phyloP scores from a whole-genome alignment of 1,284 basidiomycete species.

The Pseudozyma tsukubaensis region DNA sequence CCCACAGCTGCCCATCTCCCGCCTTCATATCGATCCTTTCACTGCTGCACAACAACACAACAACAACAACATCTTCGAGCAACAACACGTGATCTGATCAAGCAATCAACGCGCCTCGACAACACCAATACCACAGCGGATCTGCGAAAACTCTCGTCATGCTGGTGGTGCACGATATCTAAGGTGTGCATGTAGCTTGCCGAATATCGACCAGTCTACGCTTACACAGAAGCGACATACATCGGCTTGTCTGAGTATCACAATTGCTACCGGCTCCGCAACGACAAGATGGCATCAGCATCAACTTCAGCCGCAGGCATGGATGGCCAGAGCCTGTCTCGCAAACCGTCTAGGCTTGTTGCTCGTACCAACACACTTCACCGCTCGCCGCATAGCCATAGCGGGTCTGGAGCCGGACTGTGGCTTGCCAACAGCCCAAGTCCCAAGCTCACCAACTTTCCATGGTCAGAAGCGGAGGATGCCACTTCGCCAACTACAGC shows the following conservation, averaged over 20 bases:
- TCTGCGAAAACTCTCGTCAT: neutral
- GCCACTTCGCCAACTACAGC: neutral
- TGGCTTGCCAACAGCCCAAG: slow-evolving; percentile 50
- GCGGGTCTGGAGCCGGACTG: slow-evolving; percentile 45
- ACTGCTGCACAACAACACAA: neutral
- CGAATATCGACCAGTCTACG: neutral
- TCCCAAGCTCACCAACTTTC: slow-evolving; percentile 13
- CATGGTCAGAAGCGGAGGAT: slow-evolving; percentile 3
- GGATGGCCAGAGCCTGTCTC: slow-evolving; percentile 15
- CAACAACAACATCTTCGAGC: neutral
- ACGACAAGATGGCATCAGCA: slow-evolving; percentile 22
- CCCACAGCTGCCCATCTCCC: neutral
- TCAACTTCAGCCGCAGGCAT: slow-evolving; percentile 20
- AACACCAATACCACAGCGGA: neutral
- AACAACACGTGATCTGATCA: slow-evolving; percentile 1
- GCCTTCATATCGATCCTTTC: neutral
- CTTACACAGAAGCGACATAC: neutral
- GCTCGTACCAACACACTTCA: slow-evolving; percentile 37
- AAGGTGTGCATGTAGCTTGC: neutral
- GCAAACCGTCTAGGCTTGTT: slow-evolving; percentile 36
- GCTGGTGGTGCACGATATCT: neutral
- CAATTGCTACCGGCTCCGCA: neutral
- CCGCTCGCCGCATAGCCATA: slow-evolving; percentile 45
- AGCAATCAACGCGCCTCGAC: neutral
- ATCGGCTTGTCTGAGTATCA: neutral